A percentile compares a stretch with the other conserved stretches of the same genome.
phyloP scores from a whole-genome alignment of 106 monocot genomes.

The Triglochin maritima region DNA sequence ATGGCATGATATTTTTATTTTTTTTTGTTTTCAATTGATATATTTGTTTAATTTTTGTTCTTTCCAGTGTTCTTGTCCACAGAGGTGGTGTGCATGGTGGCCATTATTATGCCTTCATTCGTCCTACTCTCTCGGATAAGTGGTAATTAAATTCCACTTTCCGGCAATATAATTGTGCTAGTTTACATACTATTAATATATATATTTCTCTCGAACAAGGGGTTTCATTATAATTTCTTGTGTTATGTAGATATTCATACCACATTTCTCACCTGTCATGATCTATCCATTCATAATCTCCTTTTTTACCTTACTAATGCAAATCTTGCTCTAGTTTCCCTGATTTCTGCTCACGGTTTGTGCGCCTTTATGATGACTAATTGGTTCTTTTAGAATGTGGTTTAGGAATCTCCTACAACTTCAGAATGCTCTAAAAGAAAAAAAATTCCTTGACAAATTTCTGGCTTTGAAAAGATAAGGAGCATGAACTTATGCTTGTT shows the following conservation, averaged over 20 bases:
- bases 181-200: not conserved
- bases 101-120: slow-evolving; percentile 79
- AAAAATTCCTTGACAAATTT: too few relatives aligned
- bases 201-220: not conserved
- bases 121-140: slow-evolving; percentile 63
- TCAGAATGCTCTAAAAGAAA: too few relatives aligned
- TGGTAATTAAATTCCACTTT: slow-evolving; percentile 31
- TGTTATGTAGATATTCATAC: too few relatives aligned
- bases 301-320: too few relatives aligned
- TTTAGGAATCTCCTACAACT: too few relatives aligned
- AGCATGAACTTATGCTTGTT: too few relatives aligned
- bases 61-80: slow-evolving; percentile 64
- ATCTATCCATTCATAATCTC: not conserved
- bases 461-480: too few relatives aligned
- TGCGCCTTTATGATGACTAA: too few relatives aligned
- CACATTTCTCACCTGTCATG: too few relatives aligned
- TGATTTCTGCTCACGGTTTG: too few relatives aligned
- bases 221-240: not conserved
- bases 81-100: slow-evolving; percentile 81
- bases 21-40: slow-evolving; percentile 2
- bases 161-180: not conserved
- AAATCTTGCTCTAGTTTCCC: too few relatives aligned
- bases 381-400: too few relatives aligned
- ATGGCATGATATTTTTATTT: not conserved
- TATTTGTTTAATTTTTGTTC: slow-evolving; percentile 3